Evolutionary conservation across 2,329 filamentous ascomycete genomes (phyloP).

Genomic region (Teratosphaeria destructans): DNA sequence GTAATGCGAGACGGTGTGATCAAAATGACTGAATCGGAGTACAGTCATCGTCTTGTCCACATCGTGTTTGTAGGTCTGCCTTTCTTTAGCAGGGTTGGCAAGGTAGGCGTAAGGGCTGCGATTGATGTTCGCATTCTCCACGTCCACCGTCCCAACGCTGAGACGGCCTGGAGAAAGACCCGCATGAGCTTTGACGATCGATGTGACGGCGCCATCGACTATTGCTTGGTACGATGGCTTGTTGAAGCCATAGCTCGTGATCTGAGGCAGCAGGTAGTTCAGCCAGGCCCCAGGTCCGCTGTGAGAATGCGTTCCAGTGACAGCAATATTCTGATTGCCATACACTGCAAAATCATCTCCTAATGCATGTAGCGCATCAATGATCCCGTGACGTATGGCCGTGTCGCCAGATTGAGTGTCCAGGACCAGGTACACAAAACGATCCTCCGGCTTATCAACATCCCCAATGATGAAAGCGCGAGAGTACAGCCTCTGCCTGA

Average conservation of each 20-base stretch:
- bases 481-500: slow-evolving; percentile 80
- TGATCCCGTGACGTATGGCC: slow-evolving; percentile 74
- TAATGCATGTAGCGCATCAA: slow-evolving; percentile 59
- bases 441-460: slow-evolving; percentile 52
- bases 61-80: slow-evolving; percentile 54
- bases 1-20: slow-evolving; percentile 43
- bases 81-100: slow-evolving; percentile 69
- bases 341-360: slow-evolving; percentile 68
- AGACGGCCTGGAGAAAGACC: slow-evolving; percentile 60
- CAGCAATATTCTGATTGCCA: slow-evolving; percentile 67
- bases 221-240: slow-evolving; percentile 81
- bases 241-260: slow-evolving; percentile 78
- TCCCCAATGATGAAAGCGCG: slow-evolving; percentile 80
- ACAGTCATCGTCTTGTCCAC: slow-evolving; percentile 72
- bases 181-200: slow-evolving; percentile 71
- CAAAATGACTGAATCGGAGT: slow-evolving; percentile 52
- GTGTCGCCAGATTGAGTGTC: slow-evolving; percentile 85
- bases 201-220: slow-evolving; percentile 72
- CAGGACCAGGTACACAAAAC: slow-evolving; percentile 78
- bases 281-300: slow-evolving; percentile 86
- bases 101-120: slow-evolving; percentile 81
- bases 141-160: slow-evolving; percentile 56
- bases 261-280: slow-evolving; percentile 87
- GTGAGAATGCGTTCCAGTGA: slow-evolving; percentile 90
- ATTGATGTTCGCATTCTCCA: slow-evolving; percentile 75